phyloP scores from a whole-genome alignment of 108 stramenopile species.

The Conticribra guillardii region DNA sequence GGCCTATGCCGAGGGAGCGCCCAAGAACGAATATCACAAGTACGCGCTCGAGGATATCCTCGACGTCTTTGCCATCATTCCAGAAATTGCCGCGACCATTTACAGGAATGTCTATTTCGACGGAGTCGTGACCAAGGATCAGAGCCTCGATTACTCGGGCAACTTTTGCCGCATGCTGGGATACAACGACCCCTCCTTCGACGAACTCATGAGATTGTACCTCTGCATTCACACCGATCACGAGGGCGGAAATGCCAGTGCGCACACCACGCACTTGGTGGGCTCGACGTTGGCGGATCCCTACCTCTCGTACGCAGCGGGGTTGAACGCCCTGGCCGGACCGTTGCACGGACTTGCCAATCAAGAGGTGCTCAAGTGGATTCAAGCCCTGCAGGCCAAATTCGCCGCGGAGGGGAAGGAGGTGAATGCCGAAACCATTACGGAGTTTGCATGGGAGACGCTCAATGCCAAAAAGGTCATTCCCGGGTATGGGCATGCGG shows the following conservation, averaged over 20 bases:
- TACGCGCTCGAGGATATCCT: conserved; percentile 95
- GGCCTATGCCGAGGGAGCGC: conserved; percentile 90
- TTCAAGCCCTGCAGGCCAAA: conserved; percentile 91
- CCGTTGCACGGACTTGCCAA: conserved; percentile 99
- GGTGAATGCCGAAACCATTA: conserved; percentile 97
- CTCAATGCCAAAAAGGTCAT: conserved; percentile 99
- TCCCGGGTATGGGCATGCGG: conserved; percentile 99
- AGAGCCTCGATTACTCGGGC: conserved; percentile 95
- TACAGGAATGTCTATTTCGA: conserved; percentile 98
- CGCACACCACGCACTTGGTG: conserved; percentile 98
- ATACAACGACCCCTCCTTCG: conserved; percentile 91
- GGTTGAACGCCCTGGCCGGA: conserved; percentile 97
- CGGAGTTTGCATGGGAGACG: conserved; percentile 99
- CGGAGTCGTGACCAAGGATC: conserved; percentile 91
- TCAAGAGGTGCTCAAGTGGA: conserved; percentile 98
- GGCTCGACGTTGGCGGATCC: conserved; percentile 97
- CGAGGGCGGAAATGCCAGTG: conserved; percentile 99
- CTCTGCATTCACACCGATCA: conserved; percentile 99
- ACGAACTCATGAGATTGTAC: conserved; percentile 99
- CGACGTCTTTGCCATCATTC: conserved; percentile 93
- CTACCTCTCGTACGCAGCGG: conserved; percentile 94
- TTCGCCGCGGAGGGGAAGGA: conserved; percentile 95
- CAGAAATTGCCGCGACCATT: conserved; percentile 97
- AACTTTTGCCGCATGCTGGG: conserved; percentile 99
- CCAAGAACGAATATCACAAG: conserved; percentile 95